Evolutionary conservation across 176 grass and related monocot genomes (phyloP), one percentile per base, ranked within the genome.

Genomic region (Rhynchospora pubera): DNA sequence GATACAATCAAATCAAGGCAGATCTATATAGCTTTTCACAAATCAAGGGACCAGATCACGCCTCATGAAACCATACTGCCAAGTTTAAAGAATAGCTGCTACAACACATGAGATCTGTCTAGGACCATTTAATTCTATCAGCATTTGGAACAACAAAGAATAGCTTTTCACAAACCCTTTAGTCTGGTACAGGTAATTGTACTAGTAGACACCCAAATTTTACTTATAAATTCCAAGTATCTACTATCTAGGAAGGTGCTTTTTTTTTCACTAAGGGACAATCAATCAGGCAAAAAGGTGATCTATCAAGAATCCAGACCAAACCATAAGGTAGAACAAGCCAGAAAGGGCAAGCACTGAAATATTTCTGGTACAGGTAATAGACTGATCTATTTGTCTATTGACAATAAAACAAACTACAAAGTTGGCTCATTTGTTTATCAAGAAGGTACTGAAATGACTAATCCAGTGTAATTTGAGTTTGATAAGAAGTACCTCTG

Each of bases 401-500:
- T n/a, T 5, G 18, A 53, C 14, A 75, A 26, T 53, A 4, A 19
- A 53, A 75, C 47, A 75, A 75, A 75, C 23, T 53, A 80, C 23
- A 39, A 60, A 62, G 18, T 62, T 73, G 69, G 18, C 42, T 71
- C 9, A 23, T 50, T 39, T 14, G 48, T 73, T 73, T 73, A 24
- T 45, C 21, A 22, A 15, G 46, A 48, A 72, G 44, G 19, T 72
- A 24, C 44, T 48, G 2, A 3, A 6, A 1, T 72, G 10, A 72
- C 4, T 24, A 16, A n/a, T 21, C 68, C 44, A 48, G 19, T 24
- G 9, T 50, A 15, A 71, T 4, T 43, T 6, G 30, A 43, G 32
- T 79, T 60, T 61, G n/a, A 61, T 12, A 48, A 80, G 57, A 62
- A 55, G 15, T 82, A 82, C 85, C 60, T 70, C 19, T 15, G 90